Evolutionary conservation across 805 yeast genomes (phyloP).

Genomic region (Wickerhamiella slavikovae): DNA sequence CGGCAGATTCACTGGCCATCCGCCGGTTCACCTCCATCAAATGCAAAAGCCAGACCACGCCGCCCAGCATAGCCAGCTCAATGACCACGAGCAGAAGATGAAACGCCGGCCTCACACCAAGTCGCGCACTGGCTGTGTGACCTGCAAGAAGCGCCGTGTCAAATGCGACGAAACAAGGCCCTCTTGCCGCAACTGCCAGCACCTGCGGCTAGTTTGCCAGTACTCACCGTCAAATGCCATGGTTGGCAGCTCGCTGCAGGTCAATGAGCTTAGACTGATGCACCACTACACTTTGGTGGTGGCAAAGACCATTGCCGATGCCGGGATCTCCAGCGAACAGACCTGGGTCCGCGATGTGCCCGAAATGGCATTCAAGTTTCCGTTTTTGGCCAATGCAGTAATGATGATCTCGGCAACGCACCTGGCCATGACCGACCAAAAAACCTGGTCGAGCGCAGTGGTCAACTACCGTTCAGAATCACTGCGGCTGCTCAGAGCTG

Average conservation of each 20-base stretch:
- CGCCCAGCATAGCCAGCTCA: neutral
- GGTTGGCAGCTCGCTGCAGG: conserved; percentile 26
- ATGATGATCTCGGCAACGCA: conserved; percentile 88
- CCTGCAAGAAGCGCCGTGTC: conserved; percentile 76
- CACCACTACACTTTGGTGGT: conserved; percentile 75
- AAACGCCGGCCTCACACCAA: conserved; percentile 80
- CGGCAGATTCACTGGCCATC: too few species aligned
- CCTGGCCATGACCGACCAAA: conserved; percentile 53
- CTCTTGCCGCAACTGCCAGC: conserved; percentile 52
- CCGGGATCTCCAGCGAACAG: conserved; percentile 69
- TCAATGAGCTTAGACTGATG: conserved; percentile 63
- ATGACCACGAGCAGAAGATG: conserved; percentile 1
- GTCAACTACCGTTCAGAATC: conserved; percentile 82
- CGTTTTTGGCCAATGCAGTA: conserved; percentile 80
- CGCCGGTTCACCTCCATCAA: too few species aligned
- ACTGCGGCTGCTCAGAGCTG: conserved; percentile 55
- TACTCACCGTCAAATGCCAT: conserved; percentile 23
- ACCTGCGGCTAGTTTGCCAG: conserved; percentile 61
- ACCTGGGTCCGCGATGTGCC: conserved; percentile 85
- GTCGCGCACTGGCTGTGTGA: conserved; percentile 72
- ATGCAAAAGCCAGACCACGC: neutral
- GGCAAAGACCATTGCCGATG: conserved; percentile 70
- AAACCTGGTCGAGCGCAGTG: conserved; percentile 21
- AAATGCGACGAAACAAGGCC: conserved; percentile 86
- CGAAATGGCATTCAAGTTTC: conserved; percentile 65